Evolutionary conservation across 2,329 filamentous ascomycete species (phyloP).

Genomic region (Lachnellula suecica): DNA sequence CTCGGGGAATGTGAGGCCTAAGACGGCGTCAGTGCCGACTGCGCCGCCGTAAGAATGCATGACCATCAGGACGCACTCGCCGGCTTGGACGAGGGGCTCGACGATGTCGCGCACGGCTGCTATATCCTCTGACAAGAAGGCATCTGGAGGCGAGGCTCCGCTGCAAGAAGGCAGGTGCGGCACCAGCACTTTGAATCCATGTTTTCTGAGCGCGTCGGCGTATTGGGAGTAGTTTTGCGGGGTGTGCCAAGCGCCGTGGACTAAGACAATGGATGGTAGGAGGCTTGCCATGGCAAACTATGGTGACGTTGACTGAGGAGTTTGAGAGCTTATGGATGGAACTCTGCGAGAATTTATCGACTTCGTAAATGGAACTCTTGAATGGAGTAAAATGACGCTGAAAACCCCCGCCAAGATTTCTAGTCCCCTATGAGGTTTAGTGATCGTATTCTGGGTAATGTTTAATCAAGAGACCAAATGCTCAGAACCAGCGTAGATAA

Average conservation of each 20-base stretch:
- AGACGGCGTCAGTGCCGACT: slow-evolving; percentile 31
- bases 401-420: too few relatives aligned
- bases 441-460: too few relatives aligned
- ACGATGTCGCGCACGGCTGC: background rate
- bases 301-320: too few relatives aligned
- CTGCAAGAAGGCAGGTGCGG: background rate
- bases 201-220: background rate
- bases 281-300: background rate
- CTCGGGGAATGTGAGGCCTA: slow-evolving; percentile 34
- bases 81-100: background rate
- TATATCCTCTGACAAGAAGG: background rate
- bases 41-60: slow-evolving; percentile 39
- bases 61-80: slow-evolving; percentile 34
- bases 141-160: background rate
- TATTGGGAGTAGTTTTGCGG: background rate
- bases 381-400: too few relatives aligned
- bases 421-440: too few relatives aligned
- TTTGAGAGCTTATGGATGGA: too few relatives aligned
- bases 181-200: background rate
- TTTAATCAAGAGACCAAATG: too few relatives aligned
- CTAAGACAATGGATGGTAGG: background rate
- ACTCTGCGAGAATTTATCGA: too few relatives aligned
- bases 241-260: background rate
- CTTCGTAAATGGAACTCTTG: too few relatives aligned
- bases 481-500: too few relatives aligned